Evolutionary conservation across 495 filamentous ascomycete genomes (phyloP).

Genomic region (Podospora pseudocomata): DNA sequence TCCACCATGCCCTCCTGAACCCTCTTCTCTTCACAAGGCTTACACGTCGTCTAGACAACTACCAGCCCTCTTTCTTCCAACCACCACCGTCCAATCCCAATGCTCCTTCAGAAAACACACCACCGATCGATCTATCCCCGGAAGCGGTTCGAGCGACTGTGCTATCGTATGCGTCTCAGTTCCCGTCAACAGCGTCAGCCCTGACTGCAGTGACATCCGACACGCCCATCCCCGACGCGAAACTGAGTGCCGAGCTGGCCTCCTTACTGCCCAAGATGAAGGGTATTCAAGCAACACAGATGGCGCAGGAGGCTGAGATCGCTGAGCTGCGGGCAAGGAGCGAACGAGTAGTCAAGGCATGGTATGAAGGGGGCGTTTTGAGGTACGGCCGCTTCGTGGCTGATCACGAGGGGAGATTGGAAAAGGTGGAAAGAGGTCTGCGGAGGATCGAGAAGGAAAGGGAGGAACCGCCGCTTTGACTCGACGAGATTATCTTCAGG

Average conservation of each 20-base stretch:
- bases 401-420: constrained; percentile 67
- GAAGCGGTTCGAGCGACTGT: constrained; percentile 62
- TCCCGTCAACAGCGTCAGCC: constrained; percentile 71
- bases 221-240: constrained; percentile 67
- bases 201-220: constrained; percentile 71
- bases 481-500: neutral
- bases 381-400: constrained; percentile 67
- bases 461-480: constrained; percentile 23
- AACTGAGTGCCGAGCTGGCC: constrained; percentile 63
- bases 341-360: constrained; percentile 66
- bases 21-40: constrained; percentile 13
- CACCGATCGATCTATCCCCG: constrained; percentile 40
- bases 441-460: constrained; percentile 51
- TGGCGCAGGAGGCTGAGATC: constrained; percentile 67
- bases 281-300: constrained; percentile 60
- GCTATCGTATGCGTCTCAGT: constrained; percentile 68
- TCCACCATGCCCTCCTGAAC: neutral
- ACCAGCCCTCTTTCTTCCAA: constrained; percentile 48
- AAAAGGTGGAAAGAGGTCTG: constrained; percentile 62
- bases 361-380: constrained; percentile 74
- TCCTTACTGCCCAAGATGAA: constrained; percentile 68
- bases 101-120: constrained; percentile 25
- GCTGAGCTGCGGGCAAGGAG: constrained; percentile 68
- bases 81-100: constrained; percentile 29
- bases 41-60: constrained; percentile 33